These are phyloP conservation scores for Candida neerlandica DNA, from an alignment of 1,139 yeast species.

Conservation along the genomic window DNA sequence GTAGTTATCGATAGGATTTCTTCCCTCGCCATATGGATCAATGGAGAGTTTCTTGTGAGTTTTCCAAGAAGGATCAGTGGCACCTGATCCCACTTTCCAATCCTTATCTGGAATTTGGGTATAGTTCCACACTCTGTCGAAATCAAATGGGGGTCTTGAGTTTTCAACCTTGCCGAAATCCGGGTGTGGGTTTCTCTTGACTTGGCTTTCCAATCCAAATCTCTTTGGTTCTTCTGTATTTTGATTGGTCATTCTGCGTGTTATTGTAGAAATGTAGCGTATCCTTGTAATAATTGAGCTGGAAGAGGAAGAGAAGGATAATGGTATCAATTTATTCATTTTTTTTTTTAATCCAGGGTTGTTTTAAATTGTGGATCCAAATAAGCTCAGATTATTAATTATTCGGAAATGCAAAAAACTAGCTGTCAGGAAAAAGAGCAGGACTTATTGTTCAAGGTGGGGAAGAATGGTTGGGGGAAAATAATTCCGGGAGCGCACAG, in stretches of 20 bases:
- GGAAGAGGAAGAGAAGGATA: too few species aligned
- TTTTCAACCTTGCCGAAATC: slow-evolving; percentile 30
- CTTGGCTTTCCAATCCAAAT: slow-evolving; percentile 19
- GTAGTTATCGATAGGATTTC: slow-evolving; percentile 51
- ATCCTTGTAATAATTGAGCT: neutral
- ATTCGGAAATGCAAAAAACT: neutral
- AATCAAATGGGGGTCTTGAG: slow-evolving; percentile 27
- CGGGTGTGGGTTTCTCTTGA: slow-evolving; percentile 25
- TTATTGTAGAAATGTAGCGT: neutral
- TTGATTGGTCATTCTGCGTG: slow-evolving; percentile 7
- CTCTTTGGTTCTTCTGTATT: slow-evolving; percentile 13
- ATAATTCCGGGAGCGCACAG: neutral
- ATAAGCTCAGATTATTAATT: neutral
- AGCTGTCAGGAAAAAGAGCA: neutral
- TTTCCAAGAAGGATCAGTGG: slow-evolving; percentile 46
- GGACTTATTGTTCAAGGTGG: neutral
- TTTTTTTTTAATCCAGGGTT: neutral
- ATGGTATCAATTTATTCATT: slow-evolving; percentile 2
- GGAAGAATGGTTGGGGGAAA: neutral
- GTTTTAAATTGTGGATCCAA: neutral
- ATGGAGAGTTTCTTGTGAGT: slow-evolving; percentile 45
- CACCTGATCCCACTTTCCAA: slow-evolving; percentile 57
- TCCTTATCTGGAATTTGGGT: slow-evolving; percentile 29
- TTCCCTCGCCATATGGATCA: slow-evolving; percentile 51
- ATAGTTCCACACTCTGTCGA: slow-evolving; percentile 19